A percentile compares a stretch with the other conserved stretches of the same genome.
Conservation (phyloP, 2,329 filamentous ascomycete genomes). For the Clonostachys sp. region DNA sequence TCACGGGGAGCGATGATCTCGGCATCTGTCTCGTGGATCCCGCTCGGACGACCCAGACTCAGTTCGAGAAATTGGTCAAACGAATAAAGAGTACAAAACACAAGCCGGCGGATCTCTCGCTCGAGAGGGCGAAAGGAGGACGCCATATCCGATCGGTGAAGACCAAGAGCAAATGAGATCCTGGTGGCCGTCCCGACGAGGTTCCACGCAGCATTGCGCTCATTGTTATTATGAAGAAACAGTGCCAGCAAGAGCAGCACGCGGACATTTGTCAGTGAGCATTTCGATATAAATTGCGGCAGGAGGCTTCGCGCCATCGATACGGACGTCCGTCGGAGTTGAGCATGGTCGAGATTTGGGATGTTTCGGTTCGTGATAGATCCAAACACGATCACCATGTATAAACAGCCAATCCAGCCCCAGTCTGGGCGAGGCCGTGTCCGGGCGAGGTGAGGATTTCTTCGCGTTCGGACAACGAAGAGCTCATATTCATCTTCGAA, state of each 20-base stretch:
- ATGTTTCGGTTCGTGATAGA: constrained; percentile 18
- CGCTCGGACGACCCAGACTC: constrained; percentile 26
- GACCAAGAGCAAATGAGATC: constrained; percentile 21
- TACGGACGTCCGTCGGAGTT: constrained; percentile 14
- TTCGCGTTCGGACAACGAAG: constrained; percentile 13
- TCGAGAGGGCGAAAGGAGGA: constrained; percentile 22
- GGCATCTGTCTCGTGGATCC: constrained; percentile 24
- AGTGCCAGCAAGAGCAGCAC: constrained; percentile 22
- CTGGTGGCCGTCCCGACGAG: constrained; percentile 22
- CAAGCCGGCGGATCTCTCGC: constrained; percentile 23
- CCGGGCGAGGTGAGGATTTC: background rate
- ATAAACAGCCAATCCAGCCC: constrained; percentile 26
- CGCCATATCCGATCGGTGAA: constrained; percentile 21
- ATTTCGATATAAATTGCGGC: constrained; percentile 20
- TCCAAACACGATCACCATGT: constrained; percentile 29
- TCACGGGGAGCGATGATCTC: constrained; percentile 21
- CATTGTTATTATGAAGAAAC: constrained; percentile 30
- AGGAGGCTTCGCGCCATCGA: constrained; percentile 14
- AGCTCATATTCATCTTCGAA: constrained; percentile 26
- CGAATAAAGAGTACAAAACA: constrained; percentile 27
- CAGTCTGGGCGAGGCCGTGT: constrained; percentile 12
- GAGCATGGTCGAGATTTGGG: constrained; percentile 15
- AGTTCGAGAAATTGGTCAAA: constrained; percentile 29
- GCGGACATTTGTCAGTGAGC: constrained; percentile 21
- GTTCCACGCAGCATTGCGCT: constrained; percentile 29